Evolutionary conservation across 1,139 yeast genomes (phyloP).

Genomic region (Pichia kudriavzevii): DNA sequence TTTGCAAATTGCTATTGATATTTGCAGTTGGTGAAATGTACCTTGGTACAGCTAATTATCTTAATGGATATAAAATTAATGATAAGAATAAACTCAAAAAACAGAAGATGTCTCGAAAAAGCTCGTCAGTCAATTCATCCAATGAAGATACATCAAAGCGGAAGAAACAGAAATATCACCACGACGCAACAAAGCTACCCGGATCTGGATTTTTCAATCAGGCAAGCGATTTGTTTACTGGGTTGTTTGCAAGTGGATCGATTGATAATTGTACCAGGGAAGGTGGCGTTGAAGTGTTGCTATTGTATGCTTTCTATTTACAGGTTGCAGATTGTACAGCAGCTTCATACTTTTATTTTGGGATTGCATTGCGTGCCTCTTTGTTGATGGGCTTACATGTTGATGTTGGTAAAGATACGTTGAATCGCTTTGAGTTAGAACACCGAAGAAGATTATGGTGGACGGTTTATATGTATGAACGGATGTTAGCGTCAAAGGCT

Average conservation of each 20-base stretch:
- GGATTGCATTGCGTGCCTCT: constrained; percentile 69
- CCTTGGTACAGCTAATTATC: constrained; percentile 54
- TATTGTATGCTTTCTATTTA: constrained; percentile 70
- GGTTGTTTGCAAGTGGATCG: constrained; percentile 71
- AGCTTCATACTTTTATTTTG: constrained; percentile 75
- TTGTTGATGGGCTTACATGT: constrained; percentile 77
- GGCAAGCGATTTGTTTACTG: constrained; percentile 69
- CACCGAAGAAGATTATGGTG: constrained; percentile 84
- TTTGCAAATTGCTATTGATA: constrained; percentile 64
- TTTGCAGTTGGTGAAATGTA: constrained; percentile 87
- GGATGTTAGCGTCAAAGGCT: constrained; percentile 80
- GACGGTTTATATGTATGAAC: constrained; percentile 85
- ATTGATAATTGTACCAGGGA: constrained; percentile 69
- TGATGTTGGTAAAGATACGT: constrained; percentile 61
- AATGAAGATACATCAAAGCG: not conserved
- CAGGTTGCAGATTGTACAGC: constrained; percentile 84
- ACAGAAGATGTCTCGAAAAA: constrained; percentile 14
- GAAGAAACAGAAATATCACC: constrained; percentile 1
- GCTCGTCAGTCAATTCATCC: not conserved
- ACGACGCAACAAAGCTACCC: constrained; percentile 41
- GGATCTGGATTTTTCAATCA: constrained; percentile 73
- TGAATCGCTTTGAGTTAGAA: constrained; percentile 62
- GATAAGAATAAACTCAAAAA: constrained; percentile 21
- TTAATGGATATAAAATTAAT: constrained; percentile 34
- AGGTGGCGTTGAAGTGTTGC: constrained; percentile 75